Base-by-base conservation (phyloP, 148 eudicot species). In the Nyssa sinensis region DNA sequence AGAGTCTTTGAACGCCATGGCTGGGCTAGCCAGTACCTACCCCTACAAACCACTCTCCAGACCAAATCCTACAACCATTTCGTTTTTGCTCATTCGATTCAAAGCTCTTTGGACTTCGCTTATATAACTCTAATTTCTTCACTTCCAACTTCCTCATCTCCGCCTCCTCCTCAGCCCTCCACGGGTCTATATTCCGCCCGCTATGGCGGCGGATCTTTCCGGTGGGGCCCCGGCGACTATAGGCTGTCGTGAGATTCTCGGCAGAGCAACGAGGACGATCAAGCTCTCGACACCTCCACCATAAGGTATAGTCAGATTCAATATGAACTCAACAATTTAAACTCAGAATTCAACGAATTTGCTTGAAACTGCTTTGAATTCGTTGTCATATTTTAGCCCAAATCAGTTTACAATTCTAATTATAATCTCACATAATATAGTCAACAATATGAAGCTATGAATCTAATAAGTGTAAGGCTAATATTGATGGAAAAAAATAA, bases 211-310 rank as follows among this genome's bases (percentile, higher is more conserved):
- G 74, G 78, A 65, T 34, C 63, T 5, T 51, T 60, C 7, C 59
- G 78, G 37, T 51, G 70, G 5, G 27, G 37, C n/a, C 11, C 75
- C 66, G 72, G 70, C 12, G 72, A 75, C 21, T 12, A 9, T 16
- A n/a, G 82, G 47, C 57, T 69, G 62, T 44, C 81, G 3, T 67
- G 35, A 55, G 59, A 55, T 24, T 2, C 24, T 55, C 23, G 24
- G 61, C 72, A 66, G 41, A 68, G 29, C 23, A 41, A 3, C 69
- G 83, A 78, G 25, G 97, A 80, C 4, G 93, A 91, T 66, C 66
- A 75, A 57, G 74, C 75, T 75, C 88, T 89, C 30, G 83, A 84
- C 69, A 77, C 86, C 4, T 85, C 91, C 31, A 64, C 82, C 16
- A 73, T 91, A 65, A 88, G 84, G 96, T 86, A 44, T 29, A 34